Conservation (phyloP, 352 stramenopile genomes). For the Phytophthora nicotianae region DNA sequence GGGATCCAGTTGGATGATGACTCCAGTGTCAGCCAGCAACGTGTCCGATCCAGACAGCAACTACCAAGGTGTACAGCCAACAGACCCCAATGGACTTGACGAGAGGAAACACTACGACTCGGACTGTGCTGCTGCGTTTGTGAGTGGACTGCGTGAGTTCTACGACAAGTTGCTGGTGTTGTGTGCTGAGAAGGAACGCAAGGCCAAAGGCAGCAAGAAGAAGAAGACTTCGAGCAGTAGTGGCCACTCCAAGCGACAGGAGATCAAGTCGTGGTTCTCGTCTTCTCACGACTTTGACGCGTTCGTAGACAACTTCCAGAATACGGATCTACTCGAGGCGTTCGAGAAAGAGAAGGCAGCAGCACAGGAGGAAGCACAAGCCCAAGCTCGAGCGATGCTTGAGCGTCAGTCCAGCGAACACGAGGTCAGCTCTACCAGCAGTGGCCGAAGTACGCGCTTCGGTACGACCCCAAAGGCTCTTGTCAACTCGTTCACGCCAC, state of each 20-base stretch:
- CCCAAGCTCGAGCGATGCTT: conserved; percentile 34
- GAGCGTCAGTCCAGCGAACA: conserved; percentile 43
- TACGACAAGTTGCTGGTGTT: conserved; percentile 65
- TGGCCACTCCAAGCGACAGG: conserved; percentile 75
- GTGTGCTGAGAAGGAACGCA: conserved; percentile 68
- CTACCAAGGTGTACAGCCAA: conserved; percentile 38
- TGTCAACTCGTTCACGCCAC: conserved; percentile 44
- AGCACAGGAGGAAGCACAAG: conserved; percentile 33
- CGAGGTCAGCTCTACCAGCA: conserved; percentile 45
- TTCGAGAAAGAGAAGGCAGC: conserved; percentile 53
- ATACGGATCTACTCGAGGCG: conserved; percentile 48
- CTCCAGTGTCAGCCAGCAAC: conserved; percentile 21
- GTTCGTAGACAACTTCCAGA: conserved; percentile 78
- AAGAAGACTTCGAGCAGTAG: conserved; percentile 51
- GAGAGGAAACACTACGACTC: conserved; percentile 69
- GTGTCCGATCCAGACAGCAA: conserved; percentile 34
- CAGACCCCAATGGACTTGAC: conserved; percentile 38
- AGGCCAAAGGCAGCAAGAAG: conserved; percentile 48
- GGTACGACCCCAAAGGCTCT: conserved; percentile 42
- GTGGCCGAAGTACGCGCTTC: conserved; percentile 42
- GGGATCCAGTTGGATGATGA: conserved; percentile 44
- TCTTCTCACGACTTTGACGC: conserved; percentile 83
- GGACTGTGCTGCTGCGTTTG: conserved; percentile 60
- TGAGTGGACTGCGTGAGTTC: conserved; percentile 63
- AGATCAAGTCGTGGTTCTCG: conserved; percentile 88